These are phyloP conservation scores for Digitaria exilis DNA, from an alignment of 202 grass and related monocot species.

Conservation along the genomic window DNA sequence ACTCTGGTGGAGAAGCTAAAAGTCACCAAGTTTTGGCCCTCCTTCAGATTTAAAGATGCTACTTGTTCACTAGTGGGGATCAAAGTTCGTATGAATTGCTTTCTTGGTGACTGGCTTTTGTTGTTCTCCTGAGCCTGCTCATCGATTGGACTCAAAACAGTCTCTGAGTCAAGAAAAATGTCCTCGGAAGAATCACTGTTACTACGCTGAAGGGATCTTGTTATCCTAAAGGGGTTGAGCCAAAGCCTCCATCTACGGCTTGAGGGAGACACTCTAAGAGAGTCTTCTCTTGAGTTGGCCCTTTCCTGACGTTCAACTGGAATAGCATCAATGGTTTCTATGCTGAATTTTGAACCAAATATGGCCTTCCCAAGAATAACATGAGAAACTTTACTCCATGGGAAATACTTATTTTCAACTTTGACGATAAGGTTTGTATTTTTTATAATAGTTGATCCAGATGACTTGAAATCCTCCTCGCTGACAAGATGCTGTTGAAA, in stretches of 20 bases:
- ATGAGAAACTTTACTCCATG: constrained; percentile 82
- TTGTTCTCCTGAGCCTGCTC: constrained; percentile 65
- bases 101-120: constrained; percentile 70
- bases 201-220: constrained; percentile 80
- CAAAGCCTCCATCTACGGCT: constrained; percentile 89
- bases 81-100: constrained; percentile 90
- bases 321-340: constrained; percentile 78
- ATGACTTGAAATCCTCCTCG: constrained; percentile 74
- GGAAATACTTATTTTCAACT: constrained; percentile 75
- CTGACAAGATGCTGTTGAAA: constrained; percentile 78
- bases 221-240: constrained; percentile 88
- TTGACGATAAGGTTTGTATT: constrained; percentile 86
- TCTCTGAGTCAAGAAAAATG: constrained; percentile 88
- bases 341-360: constrained; percentile 70
- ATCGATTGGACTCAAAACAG: constrained; percentile 77
- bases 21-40: constrained; percentile 90
- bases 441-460: constrained; percentile 83
- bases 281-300: constrained; percentile 47
- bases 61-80: constrained; percentile 96
- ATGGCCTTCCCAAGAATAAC: constrained; percentile 88
- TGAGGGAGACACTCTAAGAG: constrained; percentile 69
- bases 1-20: constrained; percentile 96
- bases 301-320: constrained; percentile 57
- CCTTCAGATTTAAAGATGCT: constrained; percentile 87
- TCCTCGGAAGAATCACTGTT: constrained; percentile 92